Base-by-base conservation (phyloP, 495 filamentous ascomycete species). In the Saxophila tyrrhenica region DNA sequence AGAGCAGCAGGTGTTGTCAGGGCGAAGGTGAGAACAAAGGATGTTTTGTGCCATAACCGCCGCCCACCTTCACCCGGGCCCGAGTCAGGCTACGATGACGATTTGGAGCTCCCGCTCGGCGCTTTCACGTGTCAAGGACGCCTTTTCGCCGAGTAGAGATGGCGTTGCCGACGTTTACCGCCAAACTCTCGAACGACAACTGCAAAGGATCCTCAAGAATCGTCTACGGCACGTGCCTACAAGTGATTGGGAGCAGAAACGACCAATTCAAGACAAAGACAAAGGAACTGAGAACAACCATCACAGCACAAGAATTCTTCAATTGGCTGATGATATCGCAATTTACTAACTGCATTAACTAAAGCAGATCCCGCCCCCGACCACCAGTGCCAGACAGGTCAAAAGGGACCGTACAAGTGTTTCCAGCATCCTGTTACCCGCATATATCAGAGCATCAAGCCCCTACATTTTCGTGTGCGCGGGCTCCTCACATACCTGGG, bases 391-490 rank as follows among this genome's bases (percentile, higher is more conserved):
- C 7, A n/a, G 8, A 39, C 35, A 9, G 8, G 9, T 21, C 42
- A 45, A 45, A 8, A 45, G 19, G 42, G 9, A 45, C 11, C 8
- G 42, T 17, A 45, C 42, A 21, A 17, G 8, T 9, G 42, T 21
- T 17, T 21, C 20, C 8, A 8, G 49, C 50, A 52, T 58, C 55
- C 55, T 38, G 17, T 53, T 39, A 25, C 55, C 38, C 38, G 15
- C 10, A n/a, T 8, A 11, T 23, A 50, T 17, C 16, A 44, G 15
- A 49, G 25, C 43, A 38, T 58, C 55, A 48, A 58, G 43, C 49
- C 20, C 49, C 16, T 22, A 39, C 21, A 35, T 3, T 46, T 21
- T n/a, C 25, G 22, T 48, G 17, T 24, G 20, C 29, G n/a, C 7
- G 41, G 41, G 8, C 17, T 44, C 41, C 17, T 17, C 41, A 44